These are phyloP conservation scores for Pleurotus ostreatus DNA, from an alignment of 768 basidiomycete species.

Conservation along the genomic window DNA sequence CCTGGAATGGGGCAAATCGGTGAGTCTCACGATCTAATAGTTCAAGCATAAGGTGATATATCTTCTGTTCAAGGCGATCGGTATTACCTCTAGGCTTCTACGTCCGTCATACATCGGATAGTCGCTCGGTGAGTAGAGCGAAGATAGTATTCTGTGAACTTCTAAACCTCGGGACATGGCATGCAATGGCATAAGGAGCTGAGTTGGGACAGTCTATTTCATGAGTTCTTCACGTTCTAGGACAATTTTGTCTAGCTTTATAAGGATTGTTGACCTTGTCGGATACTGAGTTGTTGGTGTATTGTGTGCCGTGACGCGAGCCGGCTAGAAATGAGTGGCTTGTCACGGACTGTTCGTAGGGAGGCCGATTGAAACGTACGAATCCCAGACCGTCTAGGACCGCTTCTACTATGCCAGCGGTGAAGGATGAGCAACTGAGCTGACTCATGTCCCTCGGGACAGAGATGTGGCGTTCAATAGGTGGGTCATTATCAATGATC, in stretches of 20 bases:
- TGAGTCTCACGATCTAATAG: slow-evolving; percentile 24
- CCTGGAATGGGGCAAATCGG: slow-evolving; percentile 91
- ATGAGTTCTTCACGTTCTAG: slow-evolving; percentile 91
- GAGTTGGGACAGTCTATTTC: slow-evolving; percentile 37
- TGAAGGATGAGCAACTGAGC: slow-evolving; percentile 95
- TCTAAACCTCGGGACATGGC: too few species aligned
- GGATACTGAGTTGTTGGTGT: slow-evolving; percentile 82
- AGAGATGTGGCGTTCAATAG: slow-evolving; percentile 86
- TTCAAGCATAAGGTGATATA: background rate
- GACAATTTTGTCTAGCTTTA: slow-evolving; percentile 92
- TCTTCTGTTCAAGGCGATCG: slow-evolving; percentile 7
- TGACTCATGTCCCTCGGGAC: slow-evolving; percentile 93
- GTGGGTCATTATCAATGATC: slow-evolving; percentile 96
- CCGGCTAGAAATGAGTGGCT: slow-evolving; percentile 55
- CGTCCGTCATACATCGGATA: too few species aligned
- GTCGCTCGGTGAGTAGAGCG: too few species aligned
- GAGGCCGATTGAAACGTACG: slow-evolving; percentile 45
- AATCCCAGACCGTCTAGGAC: slow-evolving; percentile 92
- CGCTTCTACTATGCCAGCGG: slow-evolving; percentile 96
- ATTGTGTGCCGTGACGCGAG: slow-evolving; percentile 92
- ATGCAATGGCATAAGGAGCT: slow-evolving; percentile 1
- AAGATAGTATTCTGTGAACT: too few species aligned
- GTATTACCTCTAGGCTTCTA: slow-evolving; percentile 8
- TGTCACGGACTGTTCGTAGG: too few species aligned
- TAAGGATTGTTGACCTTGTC: slow-evolving; percentile 89